These are phyloP conservation scores for Aspergillus sp. DNA, from an alignment of 2,329 filamentous ascomycete genomes.

Conservation along the genomic window DNA sequence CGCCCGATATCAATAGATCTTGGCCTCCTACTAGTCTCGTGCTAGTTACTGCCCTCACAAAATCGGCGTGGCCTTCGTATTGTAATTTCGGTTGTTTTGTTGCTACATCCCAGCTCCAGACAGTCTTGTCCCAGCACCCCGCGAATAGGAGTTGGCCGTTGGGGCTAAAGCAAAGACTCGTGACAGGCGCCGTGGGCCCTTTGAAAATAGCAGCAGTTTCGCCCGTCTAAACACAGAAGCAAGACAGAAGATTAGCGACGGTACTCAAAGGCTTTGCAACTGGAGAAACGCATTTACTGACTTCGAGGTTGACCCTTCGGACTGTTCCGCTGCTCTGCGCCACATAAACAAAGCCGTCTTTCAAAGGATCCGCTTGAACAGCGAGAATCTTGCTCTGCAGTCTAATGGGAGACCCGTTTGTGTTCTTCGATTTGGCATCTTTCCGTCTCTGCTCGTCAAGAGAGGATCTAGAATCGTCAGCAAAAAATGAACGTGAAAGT, in stretches of 20 bases:
- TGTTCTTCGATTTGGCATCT: constrained; percentile 76
- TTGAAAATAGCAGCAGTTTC: constrained; percentile 60
- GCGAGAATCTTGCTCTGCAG: constrained; percentile 87
- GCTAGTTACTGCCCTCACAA: constrained; percentile 80
- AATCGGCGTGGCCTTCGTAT: constrained; percentile 82
- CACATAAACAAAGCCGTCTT: constrained; percentile 69
- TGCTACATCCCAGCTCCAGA: constrained; percentile 81
- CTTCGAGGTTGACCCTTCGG: constrained; percentile 74
- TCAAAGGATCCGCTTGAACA: constrained; percentile 68
- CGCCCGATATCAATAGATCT: constrained; percentile 71
- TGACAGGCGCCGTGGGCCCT: constrained; percentile 79
- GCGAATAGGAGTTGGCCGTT: constrained; percentile 70
- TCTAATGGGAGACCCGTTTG: constrained; percentile 77
- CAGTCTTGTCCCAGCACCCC: constrained; percentile 90
- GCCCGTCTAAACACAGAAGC: constrained; percentile 42
- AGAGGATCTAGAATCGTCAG: constrained; percentile 48
- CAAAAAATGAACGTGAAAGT: constrained; percentile 3
- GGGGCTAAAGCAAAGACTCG: constrained; percentile 70
- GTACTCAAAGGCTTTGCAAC: constrained; percentile 12
- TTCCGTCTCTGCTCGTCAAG: constrained; percentile 62
- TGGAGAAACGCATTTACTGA: constrained; percentile 55
- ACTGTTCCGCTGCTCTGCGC: constrained; percentile 87
- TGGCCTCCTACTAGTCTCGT: constrained; percentile 61
- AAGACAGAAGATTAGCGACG: constrained; percentile 19
- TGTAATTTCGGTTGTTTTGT: constrained; percentile 60